phyloP scores from a whole-genome alignment of 202 grass and related monocot species.

The Panicum virgatum region DNA sequence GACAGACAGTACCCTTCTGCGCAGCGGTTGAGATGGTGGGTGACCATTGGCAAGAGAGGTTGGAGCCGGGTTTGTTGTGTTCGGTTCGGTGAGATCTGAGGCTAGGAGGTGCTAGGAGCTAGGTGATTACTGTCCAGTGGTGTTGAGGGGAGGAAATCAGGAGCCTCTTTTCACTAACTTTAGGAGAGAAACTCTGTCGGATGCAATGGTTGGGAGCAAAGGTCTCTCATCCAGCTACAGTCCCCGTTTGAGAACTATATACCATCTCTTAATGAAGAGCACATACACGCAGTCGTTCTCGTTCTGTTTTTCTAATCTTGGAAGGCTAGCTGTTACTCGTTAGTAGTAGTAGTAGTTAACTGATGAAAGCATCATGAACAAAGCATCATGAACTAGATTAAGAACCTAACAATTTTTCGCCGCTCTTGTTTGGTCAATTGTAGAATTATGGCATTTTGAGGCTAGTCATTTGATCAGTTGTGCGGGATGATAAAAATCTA shows the following conservation, averaged over 20 bases:
- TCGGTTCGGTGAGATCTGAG: neutral
- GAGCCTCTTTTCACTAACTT: constrained; percentile 29
- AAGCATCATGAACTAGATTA: too few relatives aligned
- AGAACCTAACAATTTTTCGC: neutral
- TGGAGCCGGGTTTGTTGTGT: constrained; percentile 32
- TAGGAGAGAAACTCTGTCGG: neutral
- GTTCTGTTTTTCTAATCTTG: neutral
- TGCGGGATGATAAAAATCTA: neutral
- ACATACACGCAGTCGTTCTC: neutral
- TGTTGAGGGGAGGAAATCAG: constrained; percentile 18
- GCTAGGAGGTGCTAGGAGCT: constrained; percentile 32
- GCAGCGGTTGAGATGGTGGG: neutral
- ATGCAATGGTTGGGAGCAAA: neutral
- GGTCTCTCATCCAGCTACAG: neutral
- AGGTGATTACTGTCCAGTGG: constrained; percentile 33
- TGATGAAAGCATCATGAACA: neutral
- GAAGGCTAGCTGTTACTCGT: neutral
- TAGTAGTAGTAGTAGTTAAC: neutral
- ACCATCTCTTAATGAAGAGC: neutral
- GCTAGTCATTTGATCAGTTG: neutral
- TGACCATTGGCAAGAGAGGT: neutral
- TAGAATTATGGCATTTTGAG: neutral
- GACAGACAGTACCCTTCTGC: neutral
- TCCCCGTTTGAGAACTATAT: neutral
- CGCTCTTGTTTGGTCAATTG: neutral